A percentile compares a stretch with the other conserved stretches of the same genome.
These are phyloP conservation scores for Prunus padus DNA, from an alignment of 306 rosid genomes.

Conservation along the genomic window DNA sequence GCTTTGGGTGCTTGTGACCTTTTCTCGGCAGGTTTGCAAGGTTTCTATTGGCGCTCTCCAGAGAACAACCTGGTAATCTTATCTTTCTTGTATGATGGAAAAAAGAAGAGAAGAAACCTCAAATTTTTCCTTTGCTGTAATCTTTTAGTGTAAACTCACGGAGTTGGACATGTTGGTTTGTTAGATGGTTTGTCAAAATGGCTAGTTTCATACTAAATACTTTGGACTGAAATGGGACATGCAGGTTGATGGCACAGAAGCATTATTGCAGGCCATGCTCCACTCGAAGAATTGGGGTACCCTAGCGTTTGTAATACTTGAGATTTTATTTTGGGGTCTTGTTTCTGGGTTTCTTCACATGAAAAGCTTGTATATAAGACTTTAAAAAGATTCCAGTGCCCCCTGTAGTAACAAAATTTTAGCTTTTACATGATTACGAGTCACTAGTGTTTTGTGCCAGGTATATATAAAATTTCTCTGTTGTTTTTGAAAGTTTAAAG, in stretches of 20 bases:
- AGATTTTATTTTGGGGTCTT: slow-evolving; percentile 60
- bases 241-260: slow-evolving; percentile 69
- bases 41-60: slow-evolving; percentile 73
- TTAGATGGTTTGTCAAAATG: slow-evolving; percentile 14
- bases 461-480: not conserved
- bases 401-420: slow-evolving; percentile 22
- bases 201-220: slow-evolving; percentile 17
- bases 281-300: slow-evolving; percentile 76
- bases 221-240: slow-evolving; percentile 17
- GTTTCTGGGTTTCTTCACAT: slow-evolving; percentile 61
- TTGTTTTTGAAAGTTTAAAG: not conserved
- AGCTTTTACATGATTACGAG: not conserved
- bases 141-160: not conserved
- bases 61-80: slow-evolving; percentile 64
- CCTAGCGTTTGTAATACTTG: slow-evolving; percentile 52
- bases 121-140: not conserved
- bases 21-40: slow-evolving; percentile 65
- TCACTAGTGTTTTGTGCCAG: no score
- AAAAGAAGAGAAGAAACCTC: not conserved
- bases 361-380: slow-evolving; percentile 51
- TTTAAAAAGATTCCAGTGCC: slow-evolving; percentile 21
- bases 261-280: slow-evolving; percentile 49
- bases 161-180: not conserved
- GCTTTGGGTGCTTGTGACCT: slow-evolving; percentile 74
- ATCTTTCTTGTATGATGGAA: not conserved